phyloP scores from a whole-genome alignment of 139 green algal species.

The Chlorella sp. region DNA sequence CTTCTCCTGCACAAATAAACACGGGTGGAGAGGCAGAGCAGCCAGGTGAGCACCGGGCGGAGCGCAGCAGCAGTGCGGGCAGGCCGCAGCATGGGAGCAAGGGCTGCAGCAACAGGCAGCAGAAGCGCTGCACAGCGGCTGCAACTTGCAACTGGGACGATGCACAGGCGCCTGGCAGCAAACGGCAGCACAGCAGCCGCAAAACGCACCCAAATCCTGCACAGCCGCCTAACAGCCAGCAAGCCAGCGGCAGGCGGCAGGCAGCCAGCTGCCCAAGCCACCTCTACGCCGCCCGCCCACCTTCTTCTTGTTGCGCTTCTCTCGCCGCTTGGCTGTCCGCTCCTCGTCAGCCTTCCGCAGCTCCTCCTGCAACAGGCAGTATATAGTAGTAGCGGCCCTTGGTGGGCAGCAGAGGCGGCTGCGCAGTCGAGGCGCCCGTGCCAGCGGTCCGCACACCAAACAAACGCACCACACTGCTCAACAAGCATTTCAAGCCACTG shows the following conservation, averaged over 20 bases:
- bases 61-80: no score
- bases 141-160: no score
- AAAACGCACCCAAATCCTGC: not conserved
- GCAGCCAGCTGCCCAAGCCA: not conserved
- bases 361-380: not conserved
- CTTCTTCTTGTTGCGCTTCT: slow-evolving; percentile 78
- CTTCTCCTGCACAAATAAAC: slow-evolving; percentile 19
- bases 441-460: no score
- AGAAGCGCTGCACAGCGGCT: no score
- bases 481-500: no score
- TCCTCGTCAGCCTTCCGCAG: slow-evolving; percentile 50
- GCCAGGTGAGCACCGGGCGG: no score
- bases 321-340: slow-evolving; percentile 63
- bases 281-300: not conserved
- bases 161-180: no score
- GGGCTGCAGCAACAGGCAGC: not conserved
- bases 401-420: no score
- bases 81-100: no score
- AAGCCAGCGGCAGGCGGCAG: not conserved
- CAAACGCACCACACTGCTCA: no score
- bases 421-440: no score
- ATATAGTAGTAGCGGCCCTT: no score
- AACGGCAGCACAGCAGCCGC: not conserved
- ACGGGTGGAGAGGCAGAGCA: not conserved
- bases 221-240: not conserved